These are phyloP conservation scores for Canna indica DNA, from an alignment of 176 grass and related monocot species.

Conservation along the genomic window DNA sequence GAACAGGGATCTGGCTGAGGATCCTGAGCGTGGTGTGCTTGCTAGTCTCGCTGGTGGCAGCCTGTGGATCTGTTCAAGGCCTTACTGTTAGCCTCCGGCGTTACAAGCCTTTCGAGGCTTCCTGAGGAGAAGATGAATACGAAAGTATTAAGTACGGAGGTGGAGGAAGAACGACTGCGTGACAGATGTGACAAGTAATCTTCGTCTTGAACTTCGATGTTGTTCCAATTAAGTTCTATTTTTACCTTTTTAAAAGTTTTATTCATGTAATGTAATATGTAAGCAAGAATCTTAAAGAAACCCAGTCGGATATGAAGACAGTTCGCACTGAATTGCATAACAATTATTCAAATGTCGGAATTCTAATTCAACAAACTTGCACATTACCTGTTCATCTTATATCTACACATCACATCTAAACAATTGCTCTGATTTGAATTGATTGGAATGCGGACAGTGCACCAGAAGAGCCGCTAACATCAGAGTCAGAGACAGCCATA, in stretches of 20 bases:
- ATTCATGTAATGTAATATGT: too few relatives aligned
- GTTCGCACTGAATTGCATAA: too few relatives aligned
- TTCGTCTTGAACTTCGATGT: too few relatives aligned
- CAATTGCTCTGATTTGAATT: conserved; percentile 47
- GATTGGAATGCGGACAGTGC: conserved; percentile 35
- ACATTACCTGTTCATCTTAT: too few relatives aligned
- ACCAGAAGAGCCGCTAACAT: conserved; percentile 33
- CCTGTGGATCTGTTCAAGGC: conserved; percentile 52
- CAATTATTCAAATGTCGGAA: too few relatives aligned
- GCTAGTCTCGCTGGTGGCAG: conserved; percentile 51
- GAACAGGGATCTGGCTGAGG: conserved; percentile 64
- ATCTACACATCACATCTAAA: conserved; percentile 9
- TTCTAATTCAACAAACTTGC: too few relatives aligned
- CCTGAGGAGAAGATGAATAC: conserved; percentile 12
- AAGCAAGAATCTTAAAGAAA: too few relatives aligned
- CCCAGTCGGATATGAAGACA: too few relatives aligned
- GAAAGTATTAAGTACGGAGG: not conserved
- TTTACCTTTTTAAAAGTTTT: too few relatives aligned
- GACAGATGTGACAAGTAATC: too few relatives aligned
- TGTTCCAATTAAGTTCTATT: too few relatives aligned
- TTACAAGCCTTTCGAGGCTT: conserved; percentile 53
- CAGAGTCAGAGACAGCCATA: conserved; percentile 43
- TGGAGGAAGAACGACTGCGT: not conserved
- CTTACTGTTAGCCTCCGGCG: conserved; percentile 39
- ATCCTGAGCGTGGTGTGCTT: conserved; percentile 49